Percentiles rank a stretch among this genome's conserved stretches.
Conservation (phyloP, 2,329 filamentous ascomycete species). For the Colletotrichum chrysophilum region DNA sequence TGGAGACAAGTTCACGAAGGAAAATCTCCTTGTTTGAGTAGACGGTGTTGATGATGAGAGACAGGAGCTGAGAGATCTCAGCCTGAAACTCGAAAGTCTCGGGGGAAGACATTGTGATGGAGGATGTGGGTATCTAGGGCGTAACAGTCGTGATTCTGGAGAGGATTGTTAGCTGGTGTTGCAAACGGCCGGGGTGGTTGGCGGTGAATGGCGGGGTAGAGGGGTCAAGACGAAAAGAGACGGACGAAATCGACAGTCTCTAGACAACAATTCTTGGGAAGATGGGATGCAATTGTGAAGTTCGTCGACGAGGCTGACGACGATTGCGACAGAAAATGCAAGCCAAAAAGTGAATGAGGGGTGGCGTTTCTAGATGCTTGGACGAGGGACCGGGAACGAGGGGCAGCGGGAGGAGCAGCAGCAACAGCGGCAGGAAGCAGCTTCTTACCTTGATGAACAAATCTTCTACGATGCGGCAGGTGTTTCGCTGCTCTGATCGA, state of each 20-base stretch:
- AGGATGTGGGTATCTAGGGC: constrained; percentile 21
- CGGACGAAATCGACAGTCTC: background rate
- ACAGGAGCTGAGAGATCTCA: constrained; percentile 99
- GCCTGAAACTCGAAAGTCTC: constrained; percentile 99
- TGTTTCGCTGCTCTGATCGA: constrained; percentile 30
- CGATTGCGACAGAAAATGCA: background rate
- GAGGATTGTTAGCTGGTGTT: background rate
- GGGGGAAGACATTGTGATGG: constrained; percentile 68
- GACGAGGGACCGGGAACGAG: background rate
- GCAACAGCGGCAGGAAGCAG: background rate
- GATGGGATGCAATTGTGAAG: background rate
- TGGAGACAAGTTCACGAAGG: constrained; percentile 97
- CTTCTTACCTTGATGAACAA: constrained; percentile 21
- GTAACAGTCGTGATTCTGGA: constrained; percentile 21
- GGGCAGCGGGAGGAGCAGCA: background rate
- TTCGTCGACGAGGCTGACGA: background rate
- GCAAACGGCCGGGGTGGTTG: constrained; percentile 15
- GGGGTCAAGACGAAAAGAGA: background rate
- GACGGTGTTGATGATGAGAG: constrained; percentile 99
- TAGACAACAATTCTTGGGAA: background rate
- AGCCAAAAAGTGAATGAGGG: background rate
- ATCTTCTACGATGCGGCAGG: constrained; percentile 22
- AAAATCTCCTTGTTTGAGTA: constrained; percentile 99
- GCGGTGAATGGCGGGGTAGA: background rate
- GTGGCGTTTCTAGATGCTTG: background rate